These are phyloP conservation scores for Coccomyxa subellipsoidea DNA, from an alignment of 163 green algal species.

Conservation along the genomic window DNA sequence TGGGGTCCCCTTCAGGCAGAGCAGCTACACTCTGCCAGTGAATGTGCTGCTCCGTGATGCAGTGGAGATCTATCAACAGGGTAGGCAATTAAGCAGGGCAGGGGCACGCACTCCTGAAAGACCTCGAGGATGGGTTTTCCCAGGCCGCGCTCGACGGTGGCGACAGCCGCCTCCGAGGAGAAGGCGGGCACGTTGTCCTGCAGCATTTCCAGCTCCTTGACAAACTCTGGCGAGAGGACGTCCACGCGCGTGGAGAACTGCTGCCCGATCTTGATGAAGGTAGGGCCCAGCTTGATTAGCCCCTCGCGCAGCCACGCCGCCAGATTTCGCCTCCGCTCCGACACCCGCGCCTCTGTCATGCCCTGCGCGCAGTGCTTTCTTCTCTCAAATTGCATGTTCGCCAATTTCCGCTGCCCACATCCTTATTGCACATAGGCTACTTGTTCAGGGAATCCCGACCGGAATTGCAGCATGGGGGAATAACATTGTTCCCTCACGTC, in stretches of 20 bases:
- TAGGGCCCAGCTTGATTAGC: constrained; percentile 90
- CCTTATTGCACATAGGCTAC: too few species aligned
- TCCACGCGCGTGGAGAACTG: constrained; percentile 98
- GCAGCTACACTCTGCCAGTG: too few species aligned
- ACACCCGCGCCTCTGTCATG: constrained; percentile 69
- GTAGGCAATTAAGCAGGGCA: background rate
- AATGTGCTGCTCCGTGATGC: too few species aligned
- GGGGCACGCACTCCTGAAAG: constrained; percentile 27
- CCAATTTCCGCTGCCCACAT: too few species aligned
- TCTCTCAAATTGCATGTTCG: background rate
- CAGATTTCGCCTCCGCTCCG: constrained; percentile 32
- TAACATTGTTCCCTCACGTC: too few species aligned
- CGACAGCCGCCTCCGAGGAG: constrained; percentile 41
- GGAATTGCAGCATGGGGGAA: too few species aligned
- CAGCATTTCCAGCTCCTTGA: constrained; percentile 95
- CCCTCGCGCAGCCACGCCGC: constrained; percentile 91
- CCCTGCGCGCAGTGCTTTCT: constrained; percentile 26
- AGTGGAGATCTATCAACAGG: too few species aligned
- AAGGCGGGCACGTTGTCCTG: constrained; percentile 74
- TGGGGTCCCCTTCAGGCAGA: too few species aligned
- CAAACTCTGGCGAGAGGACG: constrained; percentile 91
- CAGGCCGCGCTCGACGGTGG: constrained; percentile 59
- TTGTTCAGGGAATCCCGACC: too few species aligned
- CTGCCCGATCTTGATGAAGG: constrained; percentile 94
- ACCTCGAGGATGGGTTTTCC: constrained; percentile 34